Percentiles rank a stretch among this genome's conserved stretches.
These are phyloP conservation scores for Arthroderma sp. DNA, from an alignment of 2,329 filamentous ascomycete genomes.

Conservation along the genomic window DNA sequence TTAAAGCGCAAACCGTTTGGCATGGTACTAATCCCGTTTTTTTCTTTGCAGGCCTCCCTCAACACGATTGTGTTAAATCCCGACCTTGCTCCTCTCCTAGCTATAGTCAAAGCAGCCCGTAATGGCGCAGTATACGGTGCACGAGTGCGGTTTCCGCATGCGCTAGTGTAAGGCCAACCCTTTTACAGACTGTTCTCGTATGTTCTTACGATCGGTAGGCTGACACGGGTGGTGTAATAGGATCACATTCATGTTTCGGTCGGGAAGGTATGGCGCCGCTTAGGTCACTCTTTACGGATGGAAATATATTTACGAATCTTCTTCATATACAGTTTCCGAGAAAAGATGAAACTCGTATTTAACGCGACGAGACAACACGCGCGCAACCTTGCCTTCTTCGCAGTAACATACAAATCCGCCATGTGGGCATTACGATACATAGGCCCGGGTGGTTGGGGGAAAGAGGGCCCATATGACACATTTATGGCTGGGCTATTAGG, in stretches of 20 bases:
- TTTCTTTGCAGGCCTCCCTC: conserved; percentile 43
- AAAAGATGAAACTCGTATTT: conserved; percentile 66
- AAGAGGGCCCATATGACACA: conserved; percentile 61
- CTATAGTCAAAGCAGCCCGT: conserved; percentile 80
- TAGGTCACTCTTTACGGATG: no score
- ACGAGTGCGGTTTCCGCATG: conserved; percentile 97
- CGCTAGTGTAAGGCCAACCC: conserved; percentile 53
- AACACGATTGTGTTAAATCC: conserved; percentile 73
- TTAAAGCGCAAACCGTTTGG: no score
- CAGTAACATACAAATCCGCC: conserved; percentile 72
- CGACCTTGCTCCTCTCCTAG: conserved; percentile 68
- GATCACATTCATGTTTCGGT: conserved; percentile 95
- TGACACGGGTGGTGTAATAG: conserved; percentile 29
- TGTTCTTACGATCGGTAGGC: conserved; percentile 10
- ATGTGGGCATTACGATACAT: conserved; percentile 61
- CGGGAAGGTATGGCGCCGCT: conserved; percentile 52
- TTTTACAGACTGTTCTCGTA: neutral
- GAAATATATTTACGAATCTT: conserved; percentile 6
- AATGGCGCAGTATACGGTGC: conserved; percentile 95
- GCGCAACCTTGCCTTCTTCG: conserved; percentile 81
- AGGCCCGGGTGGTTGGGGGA: conserved; percentile 30
- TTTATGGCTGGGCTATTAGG: conserved; percentile 79
- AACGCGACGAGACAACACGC: conserved; percentile 84
- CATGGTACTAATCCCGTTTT: no score
- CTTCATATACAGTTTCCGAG: conserved; percentile 41